These are phyloP conservation scores for Aspergillus ochraceoroseus DNA, from an alignment of 2,329 filamentous ascomycete genomes.

Conservation along the genomic window DNA sequence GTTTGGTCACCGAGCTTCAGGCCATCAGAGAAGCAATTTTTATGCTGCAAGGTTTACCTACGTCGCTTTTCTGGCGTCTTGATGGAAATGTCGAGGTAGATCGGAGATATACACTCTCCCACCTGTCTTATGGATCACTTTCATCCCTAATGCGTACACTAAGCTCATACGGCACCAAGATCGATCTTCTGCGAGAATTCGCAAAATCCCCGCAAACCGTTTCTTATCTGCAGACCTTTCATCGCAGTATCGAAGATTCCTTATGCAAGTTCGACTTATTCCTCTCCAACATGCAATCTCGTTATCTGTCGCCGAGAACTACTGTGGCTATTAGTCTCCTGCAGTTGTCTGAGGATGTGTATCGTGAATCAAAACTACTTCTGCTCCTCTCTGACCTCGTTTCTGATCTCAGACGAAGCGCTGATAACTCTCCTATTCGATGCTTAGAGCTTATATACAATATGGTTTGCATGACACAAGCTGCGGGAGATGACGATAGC, in stretches of 20 bases:
- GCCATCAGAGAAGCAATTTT: conserved; percentile 72
- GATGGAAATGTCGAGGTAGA: conserved; percentile 36
- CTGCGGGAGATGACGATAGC: conserved; percentile 57
- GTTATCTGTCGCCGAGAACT: conserved; percentile 52
- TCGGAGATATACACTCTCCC: conserved; percentile 33
- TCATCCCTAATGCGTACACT: conserved; percentile 41
- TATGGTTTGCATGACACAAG: conserved; percentile 63
- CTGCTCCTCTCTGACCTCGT: conserved; percentile 59
- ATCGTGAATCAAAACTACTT: conserved; percentile 52
- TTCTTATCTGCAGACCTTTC: conserved; percentile 66
- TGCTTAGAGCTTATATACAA: conserved; percentile 75
- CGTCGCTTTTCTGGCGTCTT: conserved; percentile 59
- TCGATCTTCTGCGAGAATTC: conserved; percentile 51
- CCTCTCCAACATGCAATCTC: conserved; percentile 57
- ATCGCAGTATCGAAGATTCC: conserved; percentile 56
- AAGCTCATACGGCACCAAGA: conserved; percentile 45
- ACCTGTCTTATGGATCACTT: conserved; percentile 33
- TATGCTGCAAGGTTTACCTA: conserved; percentile 76
- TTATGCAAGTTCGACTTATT: conserved; percentile 55
- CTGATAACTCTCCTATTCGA: conserved; percentile 55
- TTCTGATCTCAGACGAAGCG: conserved; percentile 48
- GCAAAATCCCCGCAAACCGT: conserved; percentile 44
- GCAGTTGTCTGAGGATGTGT: conserved; percentile 56
- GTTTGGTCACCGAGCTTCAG: conserved; percentile 63
- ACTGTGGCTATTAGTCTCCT: conserved; percentile 64